Conservation (phyloP, 768 basidiomycete genomes). For the Russula lepida region DNA sequence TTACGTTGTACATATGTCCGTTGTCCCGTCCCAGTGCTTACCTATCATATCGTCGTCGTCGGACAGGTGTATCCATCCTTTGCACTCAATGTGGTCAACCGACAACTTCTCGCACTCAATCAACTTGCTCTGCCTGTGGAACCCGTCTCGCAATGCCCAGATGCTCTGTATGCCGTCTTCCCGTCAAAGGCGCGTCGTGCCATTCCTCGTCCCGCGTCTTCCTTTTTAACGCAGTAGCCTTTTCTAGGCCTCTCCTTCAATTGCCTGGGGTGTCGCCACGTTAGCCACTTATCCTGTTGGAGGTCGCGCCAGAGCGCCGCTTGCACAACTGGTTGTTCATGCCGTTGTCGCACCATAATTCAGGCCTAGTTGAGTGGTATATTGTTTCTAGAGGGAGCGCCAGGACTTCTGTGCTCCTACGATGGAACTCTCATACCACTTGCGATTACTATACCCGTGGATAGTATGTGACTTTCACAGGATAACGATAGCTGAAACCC, state of each 20-base stretch:
- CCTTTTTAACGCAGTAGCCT: not conserved
- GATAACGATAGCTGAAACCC: not conserved
- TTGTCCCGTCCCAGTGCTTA: slow-evolving; percentile 23
- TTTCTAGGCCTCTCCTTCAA: slow-evolving; percentile 47
- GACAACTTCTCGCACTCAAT: slow-evolving; percentile 39
- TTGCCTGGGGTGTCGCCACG: slow-evolving; percentile 54
- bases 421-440: not conserved
- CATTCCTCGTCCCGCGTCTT: not conserved
- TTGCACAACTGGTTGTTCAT: slow-evolving; percentile 66
- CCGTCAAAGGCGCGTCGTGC: slow-evolving; percentile 52
- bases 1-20: not conserved
- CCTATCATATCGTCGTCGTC: not conserved
- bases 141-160: slow-evolving; percentile 37
- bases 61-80: slow-evolving; percentile 27
- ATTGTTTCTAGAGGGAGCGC: not conserved
- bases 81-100: slow-evolving; percentile 19
- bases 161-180: slow-evolving; percentile 70
- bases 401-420: not conserved
- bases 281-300: slow-evolving; percentile 63
- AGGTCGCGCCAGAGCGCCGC: slow-evolving; percentile 38
- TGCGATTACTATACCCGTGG: not conserved
- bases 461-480: not conserved
- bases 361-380: not conserved
- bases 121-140: slow-evolving; percentile 37
- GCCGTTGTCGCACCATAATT: slow-evolving; percentile 34